phyloP scores from a whole-genome alignment of 139 green algal species.

The Pleodorina starrii region DNA sequence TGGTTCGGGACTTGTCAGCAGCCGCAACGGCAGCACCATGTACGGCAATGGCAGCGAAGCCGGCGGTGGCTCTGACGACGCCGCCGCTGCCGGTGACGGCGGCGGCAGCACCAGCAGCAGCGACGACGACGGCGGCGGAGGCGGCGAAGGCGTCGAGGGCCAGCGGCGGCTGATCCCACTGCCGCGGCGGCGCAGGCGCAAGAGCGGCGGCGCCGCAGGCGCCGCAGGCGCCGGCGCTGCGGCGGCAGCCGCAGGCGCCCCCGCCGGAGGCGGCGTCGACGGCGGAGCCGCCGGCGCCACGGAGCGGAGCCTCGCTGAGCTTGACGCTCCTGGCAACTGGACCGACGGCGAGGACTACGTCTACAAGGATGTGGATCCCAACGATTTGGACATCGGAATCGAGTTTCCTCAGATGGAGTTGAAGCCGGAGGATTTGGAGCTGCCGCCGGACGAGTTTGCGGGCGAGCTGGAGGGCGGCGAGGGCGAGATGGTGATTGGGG shows the following conservation, averaged over 20 bases:
- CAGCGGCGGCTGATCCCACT: too few species aligned
- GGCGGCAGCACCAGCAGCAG: background rate
- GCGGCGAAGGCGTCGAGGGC: background rate
- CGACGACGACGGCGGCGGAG: background rate
- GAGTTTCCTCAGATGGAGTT: conserved; percentile 31
- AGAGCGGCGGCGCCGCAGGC: background rate
- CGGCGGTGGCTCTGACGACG: background rate
- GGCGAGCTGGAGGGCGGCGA: background rate
- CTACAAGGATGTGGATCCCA: conserved; percentile 22
- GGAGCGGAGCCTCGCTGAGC: background rate
- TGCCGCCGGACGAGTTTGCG: conserved; percentile 24
- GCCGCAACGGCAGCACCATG: background rate
- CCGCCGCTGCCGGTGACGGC: background rate
- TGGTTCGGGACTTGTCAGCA: too few species aligned
- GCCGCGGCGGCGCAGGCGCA: background rate
- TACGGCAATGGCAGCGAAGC: background rate
- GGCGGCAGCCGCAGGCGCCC: background rate
- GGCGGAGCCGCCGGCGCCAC: background rate
- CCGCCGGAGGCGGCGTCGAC: background rate
- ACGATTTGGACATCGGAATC: conserved; percentile 33
- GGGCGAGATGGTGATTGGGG: background rate
- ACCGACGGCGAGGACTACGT: conserved; percentile 6
- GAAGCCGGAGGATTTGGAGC: conserved; percentile 21
- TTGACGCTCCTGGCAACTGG: background rate
- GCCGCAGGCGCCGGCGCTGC: background rate